These are phyloP conservation scores for Myriangium duriaei DNA, from an alignment of 2,329 filamentous ascomycete species.

Conservation along the genomic window DNA sequence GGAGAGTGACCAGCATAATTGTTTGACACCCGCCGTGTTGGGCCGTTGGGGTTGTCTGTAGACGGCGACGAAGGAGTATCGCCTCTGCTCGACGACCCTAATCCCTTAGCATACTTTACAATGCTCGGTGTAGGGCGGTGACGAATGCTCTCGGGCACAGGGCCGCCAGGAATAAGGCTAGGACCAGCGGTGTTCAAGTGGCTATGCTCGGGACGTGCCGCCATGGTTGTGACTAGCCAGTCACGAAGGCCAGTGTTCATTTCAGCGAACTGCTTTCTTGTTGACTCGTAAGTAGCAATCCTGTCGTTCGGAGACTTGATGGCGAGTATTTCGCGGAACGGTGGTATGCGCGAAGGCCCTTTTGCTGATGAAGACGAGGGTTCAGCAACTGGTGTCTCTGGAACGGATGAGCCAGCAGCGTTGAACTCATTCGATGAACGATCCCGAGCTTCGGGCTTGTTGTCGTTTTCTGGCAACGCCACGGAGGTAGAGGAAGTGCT, in stretches of 20 bases:
- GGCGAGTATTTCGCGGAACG: conserved; percentile 67
- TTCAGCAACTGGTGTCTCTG: background rate
- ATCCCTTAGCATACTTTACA: conserved; percentile 13
- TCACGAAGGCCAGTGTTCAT: conserved; percentile 62
- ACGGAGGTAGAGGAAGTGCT: background rate
- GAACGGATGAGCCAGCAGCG: background rate
- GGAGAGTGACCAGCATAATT: conserved; percentile 7
- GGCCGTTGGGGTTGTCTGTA: background rate
- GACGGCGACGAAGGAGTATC: conserved; percentile 6
- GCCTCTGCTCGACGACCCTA: conserved; percentile 8
- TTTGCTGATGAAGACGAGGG: background rate
- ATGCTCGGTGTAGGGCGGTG: conserved; percentile 19
- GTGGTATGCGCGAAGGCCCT: conserved; percentile 32
- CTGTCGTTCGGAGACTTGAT: conserved; percentile 54
- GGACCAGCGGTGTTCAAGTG: conserved; percentile 18
- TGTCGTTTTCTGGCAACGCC: background rate
- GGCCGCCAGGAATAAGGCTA: conserved; percentile 6
- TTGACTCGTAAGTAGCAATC: conserved; percentile 60
- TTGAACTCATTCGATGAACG: background rate
- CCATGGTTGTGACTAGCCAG: conserved; percentile 42
- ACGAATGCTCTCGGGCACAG: conserved; percentile 8
- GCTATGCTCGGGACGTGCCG: conserved; percentile 41
- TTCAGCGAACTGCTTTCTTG: conserved; percentile 55
- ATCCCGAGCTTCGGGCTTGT: background rate
- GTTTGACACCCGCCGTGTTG: conserved; percentile 2